These are phyloP conservation scores for Stagonosporopsis rhizophila DNA, from an alignment of 2,329 filamentous ascomycete genomes.

Conservation along the genomic window DNA sequence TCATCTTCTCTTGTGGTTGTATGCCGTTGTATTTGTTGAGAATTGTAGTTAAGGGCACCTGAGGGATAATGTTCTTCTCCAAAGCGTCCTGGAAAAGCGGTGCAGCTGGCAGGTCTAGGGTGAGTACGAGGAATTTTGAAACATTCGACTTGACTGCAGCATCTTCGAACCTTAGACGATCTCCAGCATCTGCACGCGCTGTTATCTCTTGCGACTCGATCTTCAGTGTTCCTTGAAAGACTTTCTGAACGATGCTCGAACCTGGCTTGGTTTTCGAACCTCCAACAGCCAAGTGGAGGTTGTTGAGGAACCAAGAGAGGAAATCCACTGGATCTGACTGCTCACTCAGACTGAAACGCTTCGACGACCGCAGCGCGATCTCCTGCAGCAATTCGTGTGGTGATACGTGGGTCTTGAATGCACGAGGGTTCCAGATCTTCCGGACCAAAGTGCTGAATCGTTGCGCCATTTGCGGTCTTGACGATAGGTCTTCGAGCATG, in stretches of 20 bases:
- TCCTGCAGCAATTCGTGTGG: slow-evolving; percentile 97
- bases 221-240: slow-evolving; percentile 91
- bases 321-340: slow-evolving; percentile 98
- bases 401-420: slow-evolving; percentile 96
- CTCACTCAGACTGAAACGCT: slow-evolving; percentile 86
- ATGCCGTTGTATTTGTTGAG: slow-evolving; percentile 92
- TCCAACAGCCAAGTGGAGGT: slow-evolving; percentile 88
- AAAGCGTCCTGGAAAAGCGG: slow-evolving; percentile 96
- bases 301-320: slow-evolving; percentile 96
- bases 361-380: slow-evolving; percentile 86
- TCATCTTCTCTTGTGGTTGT: slow-evolving; percentile 84
- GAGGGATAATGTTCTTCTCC: slow-evolving; percentile 94
- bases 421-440: slow-evolving; percentile 97
- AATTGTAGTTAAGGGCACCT: slow-evolving; percentile 77
- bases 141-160: slow-evolving; percentile 80
- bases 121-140: slow-evolving; percentile 87
- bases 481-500: slow-evolving; percentile 81
- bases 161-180: slow-evolving; percentile 92
- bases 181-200: slow-evolving; percentile 83
- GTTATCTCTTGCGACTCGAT: slow-evolving; percentile 95
- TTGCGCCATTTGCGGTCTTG: slow-evolving; percentile 80
- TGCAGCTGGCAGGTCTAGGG: slow-evolving; percentile 87
- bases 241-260: slow-evolving; percentile 85
- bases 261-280: slow-evolving; percentile 86
- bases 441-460: slow-evolving; percentile 88